Evolutionary conservation across 1,284 basidiomycete genomes (phyloP).

Genomic region (Anthracocystis walkeri): DNA sequence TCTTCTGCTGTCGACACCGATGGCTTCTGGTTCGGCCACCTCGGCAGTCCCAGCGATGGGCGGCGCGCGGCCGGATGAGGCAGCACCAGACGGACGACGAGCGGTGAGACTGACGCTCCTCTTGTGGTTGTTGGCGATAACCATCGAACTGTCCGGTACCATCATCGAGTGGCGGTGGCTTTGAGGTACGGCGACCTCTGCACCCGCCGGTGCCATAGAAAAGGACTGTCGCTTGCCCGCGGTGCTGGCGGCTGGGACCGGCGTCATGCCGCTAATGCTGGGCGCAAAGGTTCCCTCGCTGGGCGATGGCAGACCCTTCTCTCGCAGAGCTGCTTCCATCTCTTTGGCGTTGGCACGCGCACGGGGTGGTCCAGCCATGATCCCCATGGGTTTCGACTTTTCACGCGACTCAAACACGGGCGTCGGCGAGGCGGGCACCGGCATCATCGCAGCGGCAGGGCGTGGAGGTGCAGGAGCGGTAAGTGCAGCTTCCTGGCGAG

Average conservation of each 20-base stretch:
- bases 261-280: conserved; percentile 29
- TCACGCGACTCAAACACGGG: conserved; percentile 69
- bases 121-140: conserved; percentile 51
- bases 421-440: conserved; percentile 48
- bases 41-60: conserved; percentile 6
- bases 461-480: conserved; percentile 30
- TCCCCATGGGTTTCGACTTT: conserved; percentile 62
- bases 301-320: conserved; percentile 46
- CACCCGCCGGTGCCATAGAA: conserved; percentile 11
- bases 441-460: conserved; percentile 31
- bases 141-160: conserved; percentile 38
- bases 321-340: conserved; percentile 60
- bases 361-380: conserved; percentile 66
- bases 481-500: conserved; percentile 42
- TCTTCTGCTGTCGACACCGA: conserved; percentile 13
- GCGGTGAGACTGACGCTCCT: conserved; percentile 53
- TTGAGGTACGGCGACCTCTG: conserved; percentile 11
- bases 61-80: conserved; percentile 12
- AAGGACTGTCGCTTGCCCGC: conserved; percentile 30
- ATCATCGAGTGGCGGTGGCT: conserved; percentile 49
- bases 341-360: conserved; percentile 65
- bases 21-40: conserved; percentile 12
- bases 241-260: conserved; percentile 24
- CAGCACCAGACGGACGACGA: conserved; percentile 27
- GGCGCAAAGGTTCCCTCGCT: conserved; percentile 30